Evolutionary conservation across 306 rosid genomes (phyloP), one percentile per base, ranked within the genome.

Genomic region (Fagus sylvatica): DNA sequence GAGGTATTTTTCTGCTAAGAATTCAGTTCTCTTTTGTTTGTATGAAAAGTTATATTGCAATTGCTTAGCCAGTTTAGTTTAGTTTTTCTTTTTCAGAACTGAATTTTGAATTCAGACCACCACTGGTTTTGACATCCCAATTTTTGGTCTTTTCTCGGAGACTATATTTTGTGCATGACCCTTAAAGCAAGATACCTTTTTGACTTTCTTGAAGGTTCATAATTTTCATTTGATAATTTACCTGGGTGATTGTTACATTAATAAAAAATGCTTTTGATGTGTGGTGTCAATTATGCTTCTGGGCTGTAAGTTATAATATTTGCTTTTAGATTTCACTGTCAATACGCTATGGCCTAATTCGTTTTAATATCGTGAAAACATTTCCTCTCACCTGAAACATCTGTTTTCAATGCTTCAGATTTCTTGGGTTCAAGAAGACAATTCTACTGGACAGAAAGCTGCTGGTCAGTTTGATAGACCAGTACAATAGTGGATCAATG

Each of bases 371-470:
- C 17, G 10, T 16, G 6, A 16, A 65, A 17, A 8, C 49, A 17
- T 17, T 37, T 66, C 12, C n/a, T 39, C 3, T 39, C 30, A 37
- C 16, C 30, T 65, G 49, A 37, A 43, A 62, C 32, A 3, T 39
- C 49, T 66, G 49, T 66, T 66, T 39, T 66, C 4, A 12, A 11
- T 81, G 78, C 64, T 76, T 60, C 93, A 95, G 99, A 86, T 95
- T 77, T 86, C 91, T 91, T 15, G 98, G 97, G 82, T 95, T 81
- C 85, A 95, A 87, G 96, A 88, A 83, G 88, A 95, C 99, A 0
- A 86, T 95, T 76, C 78, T 93, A 67, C 81, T 95, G 89, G 89
- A 86, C 85, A 86, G 98, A 87, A 86, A 48, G 87, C 97, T 89
- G 71, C 88, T 95, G 7, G 96, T 95, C 33, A 92, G 85, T 80